Evolutionary conservation across 768 basidiomycete genomes (phyloP), one percentile per base, ranked within the genome.

Genomic region (Lactarius sanguifluus): DNA sequence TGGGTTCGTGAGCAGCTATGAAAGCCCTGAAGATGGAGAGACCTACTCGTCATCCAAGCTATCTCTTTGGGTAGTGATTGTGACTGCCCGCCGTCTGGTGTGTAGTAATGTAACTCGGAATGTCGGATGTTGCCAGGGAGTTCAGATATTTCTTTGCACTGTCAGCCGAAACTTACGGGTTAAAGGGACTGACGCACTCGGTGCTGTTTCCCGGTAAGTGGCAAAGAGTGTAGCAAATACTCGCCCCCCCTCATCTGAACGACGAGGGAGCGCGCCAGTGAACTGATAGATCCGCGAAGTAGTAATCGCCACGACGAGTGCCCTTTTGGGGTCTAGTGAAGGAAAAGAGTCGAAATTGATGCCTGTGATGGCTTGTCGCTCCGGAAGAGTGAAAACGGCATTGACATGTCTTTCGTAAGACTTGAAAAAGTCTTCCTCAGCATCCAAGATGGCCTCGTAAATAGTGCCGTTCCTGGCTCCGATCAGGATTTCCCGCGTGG

Each of bases 231-330:
- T 78, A 28, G 88, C 83, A 74, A 96, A 94, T 57, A 92, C 81
- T 70, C 88, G 85, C 13, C 88, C 86, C 23, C 82, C 83, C 15
- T 96, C 96, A 40, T 94, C 93, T 20, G 85, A 79, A 66, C 85
- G 84, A 59, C 83, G 82, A 66, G 89, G 88, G 12, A 86, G 81
- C 36, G 78, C 69, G 2, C 95, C 94, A 57, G 86, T 81, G 68
- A 96, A 93, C 74, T 98, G 94, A 74, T 97, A 96, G 73, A 98
- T 90, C 68, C 95, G 85, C 8, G 90, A 88, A 13, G 87, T 84
- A 2, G 97, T 98, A 0, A 94, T 94, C 9, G 85, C 88, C 23
- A 98, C 79, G 20, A 97, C 86, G 23, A 96, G 79, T 0, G 80
- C 86, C 62, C 77, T 85, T 75, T 81, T 85, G 47, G 83, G 85